These are phyloP conservation scores for Rhizopogon vulgaris DNA, from an alignment of 768 basidiomycete genomes.

Conservation along the genomic window DNA sequence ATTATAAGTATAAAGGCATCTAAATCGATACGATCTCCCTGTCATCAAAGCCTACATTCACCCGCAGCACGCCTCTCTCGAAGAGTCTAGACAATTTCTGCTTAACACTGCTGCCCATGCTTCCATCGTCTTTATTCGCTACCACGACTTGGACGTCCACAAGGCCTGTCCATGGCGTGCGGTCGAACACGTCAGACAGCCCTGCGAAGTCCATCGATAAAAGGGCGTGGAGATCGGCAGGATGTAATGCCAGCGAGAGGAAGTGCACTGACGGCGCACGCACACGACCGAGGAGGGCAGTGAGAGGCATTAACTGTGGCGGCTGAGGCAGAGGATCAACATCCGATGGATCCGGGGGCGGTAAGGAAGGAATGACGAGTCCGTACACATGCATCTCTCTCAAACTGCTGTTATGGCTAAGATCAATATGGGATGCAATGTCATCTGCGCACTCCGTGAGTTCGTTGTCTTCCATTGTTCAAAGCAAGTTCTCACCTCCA, in stretches of 20 bases:
- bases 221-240: conserved; percentile 25
- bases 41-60: conserved; percentile 26
- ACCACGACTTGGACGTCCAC: conserved; percentile 23
- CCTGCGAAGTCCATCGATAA: conserved; percentile 24
- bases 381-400: conserved; percentile 28
- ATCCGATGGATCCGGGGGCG: conserved; percentile 17
- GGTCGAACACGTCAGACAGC: conserved; percentile 17
- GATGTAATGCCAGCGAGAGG: conserved; percentile 25
- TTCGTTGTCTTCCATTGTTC: not conserved
- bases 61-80: conserved; percentile 22
- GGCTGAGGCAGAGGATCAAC: conserved; percentile 6
- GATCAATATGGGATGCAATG: conserved; percentile 21
- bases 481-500: conserved; percentile 18
- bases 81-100: conserved; percentile 15
- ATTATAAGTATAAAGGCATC: not conserved
- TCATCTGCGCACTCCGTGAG: conserved; percentile 15
- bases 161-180: conserved; percentile 14
- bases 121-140: conserved; percentile 23
- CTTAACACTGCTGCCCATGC: conserved; percentile 17
- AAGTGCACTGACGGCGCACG: conserved; percentile 21
- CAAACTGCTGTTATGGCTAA: conserved; percentile 18
- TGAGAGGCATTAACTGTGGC: conserved; percentile 17
- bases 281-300: conserved; percentile 20
- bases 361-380: conserved; percentile 25
- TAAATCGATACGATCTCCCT: conserved; percentile 16